Base-by-base conservation (phyloP, 352 stramenopile species). In the Phytopythium aichiense region DNA sequence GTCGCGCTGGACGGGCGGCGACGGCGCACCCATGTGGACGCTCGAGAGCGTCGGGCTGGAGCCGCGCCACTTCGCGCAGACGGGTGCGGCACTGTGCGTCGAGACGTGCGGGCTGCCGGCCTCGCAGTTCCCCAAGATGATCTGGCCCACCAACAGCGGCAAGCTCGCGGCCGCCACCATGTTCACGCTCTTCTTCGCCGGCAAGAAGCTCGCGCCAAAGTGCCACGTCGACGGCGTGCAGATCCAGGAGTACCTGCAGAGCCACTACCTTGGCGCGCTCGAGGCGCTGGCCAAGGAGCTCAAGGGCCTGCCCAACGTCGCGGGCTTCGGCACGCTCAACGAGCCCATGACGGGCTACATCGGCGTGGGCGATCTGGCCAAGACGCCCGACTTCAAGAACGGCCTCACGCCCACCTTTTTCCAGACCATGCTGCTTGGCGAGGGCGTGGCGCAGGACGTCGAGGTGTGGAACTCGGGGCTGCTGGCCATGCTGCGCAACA, bases 21-120 rank as follows among this genome's bases (percentile, higher is more conserved):
- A 95, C 63, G 87, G 87, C 28, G 84, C 87, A 4, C 87, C 86
- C 0, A 62, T 89, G 35, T 96, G 87, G 87, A 96, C 87, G 23
- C 82, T 96, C 23, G 72, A 89, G 54, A 57, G 71, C 28, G 66
- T 89, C 11, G 87, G 87, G 1, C 75, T 95, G 23, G 69, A 91
- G 58, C 61, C 61, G 33, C 53, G 61, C 16, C 68, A 79, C 60
- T 75, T 85, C 23, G 58, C 67, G 38, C 38, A 43, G 16, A 81
- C 71, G 30, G 71, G 71, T 16, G 68, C 72, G 15, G 75, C 75
- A 2, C 45, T 78, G 22, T 74, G 61, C 48, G 40, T 67, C 22
- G 62, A 67, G 52, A 71, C 66, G 31, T 61, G 64, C 46, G 63
- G 60, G 7, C 20, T 52, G 7, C 43, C 37, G 30, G 52, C 66